phyloP scores from a whole-genome alignment of 306 rosid species.

The Sesbania bispinosa region DNA sequence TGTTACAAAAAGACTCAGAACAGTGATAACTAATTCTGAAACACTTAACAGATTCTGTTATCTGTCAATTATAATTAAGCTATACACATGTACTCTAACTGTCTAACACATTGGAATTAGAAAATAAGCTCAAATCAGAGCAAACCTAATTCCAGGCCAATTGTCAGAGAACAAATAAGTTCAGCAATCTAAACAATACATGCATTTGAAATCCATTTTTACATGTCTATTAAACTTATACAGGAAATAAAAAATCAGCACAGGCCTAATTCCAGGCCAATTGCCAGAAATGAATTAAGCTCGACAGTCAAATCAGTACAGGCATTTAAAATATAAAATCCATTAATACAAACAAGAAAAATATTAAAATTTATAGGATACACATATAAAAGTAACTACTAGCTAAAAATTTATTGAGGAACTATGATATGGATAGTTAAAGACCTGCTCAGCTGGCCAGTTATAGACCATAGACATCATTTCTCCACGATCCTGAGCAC shows the following conservation, averaged over 20 bases:
- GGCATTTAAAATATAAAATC: neutral
- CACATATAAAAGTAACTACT: neutral
- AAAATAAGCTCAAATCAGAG: neutral
- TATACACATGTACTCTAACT: too few relatives aligned
- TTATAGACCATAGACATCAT: constrained; percentile 99
- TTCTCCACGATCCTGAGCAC: constrained; percentile 96
- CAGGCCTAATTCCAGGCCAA: neutral
- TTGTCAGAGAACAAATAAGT: neutral
- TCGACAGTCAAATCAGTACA: neutral
- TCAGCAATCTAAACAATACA: neutral
- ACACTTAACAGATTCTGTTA: too few relatives aligned
- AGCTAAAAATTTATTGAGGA: neutral
- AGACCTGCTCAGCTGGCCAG: constrained; percentile 99
- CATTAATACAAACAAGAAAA: neutral
- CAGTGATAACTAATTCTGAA: too few relatives aligned
- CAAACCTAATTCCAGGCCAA: too few relatives aligned
- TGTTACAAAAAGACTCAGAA: too few relatives aligned
- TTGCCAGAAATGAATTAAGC: neutral
- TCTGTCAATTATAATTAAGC: too few relatives aligned
- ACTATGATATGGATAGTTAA: constrained; percentile 9
- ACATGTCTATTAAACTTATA: neutral
- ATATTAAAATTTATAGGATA: neutral
- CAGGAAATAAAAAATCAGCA: neutral
- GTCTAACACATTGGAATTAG: neutral
- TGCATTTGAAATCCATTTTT: neutral